Percentiles rank a stretch among this genome's conserved stretches.
phyloP scores from a whole-genome alignment of 2,329 filamentous ascomycete species.

The Lachnellula suecica region DNA sequence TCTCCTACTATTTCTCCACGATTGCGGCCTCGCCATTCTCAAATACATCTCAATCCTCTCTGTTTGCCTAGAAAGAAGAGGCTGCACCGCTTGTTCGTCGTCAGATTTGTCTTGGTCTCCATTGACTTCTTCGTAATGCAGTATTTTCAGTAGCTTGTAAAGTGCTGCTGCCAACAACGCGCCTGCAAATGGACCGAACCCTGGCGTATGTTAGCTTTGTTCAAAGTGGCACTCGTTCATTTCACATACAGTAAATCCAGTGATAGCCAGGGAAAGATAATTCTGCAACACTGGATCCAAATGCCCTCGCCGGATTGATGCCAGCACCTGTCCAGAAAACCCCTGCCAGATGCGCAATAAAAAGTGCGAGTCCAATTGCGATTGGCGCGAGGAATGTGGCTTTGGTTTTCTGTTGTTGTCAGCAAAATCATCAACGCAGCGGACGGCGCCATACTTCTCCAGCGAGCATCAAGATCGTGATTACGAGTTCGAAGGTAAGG shows the following conservation, averaged over 20 bases:
- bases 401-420: conserved; percentile 37
- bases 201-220: background rate
- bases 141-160: conserved; percentile 45
- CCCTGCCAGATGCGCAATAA: background rate
- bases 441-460: background rate
- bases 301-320: conserved; percentile 43
- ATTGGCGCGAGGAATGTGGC: conserved; percentile 46
- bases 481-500: conserved; percentile 44
- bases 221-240: background rate
- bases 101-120: conserved; percentile 42
- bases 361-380: conserved; percentile 41
- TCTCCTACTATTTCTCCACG: background rate
- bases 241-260: background rate
- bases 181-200: conserved; percentile 48
- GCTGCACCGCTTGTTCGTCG: background rate
- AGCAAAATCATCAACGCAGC: background rate
- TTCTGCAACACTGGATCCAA: conserved; percentile 43
- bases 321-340: conserved; percentile 38
- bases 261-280: background rate
- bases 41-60: background rate
- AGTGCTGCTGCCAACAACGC: conserved; percentile 43
- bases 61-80: background rate
- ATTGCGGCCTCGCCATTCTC: background rate
- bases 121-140: conserved; percentile 50
- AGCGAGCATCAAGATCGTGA: conserved; percentile 47